Evolutionary conservation across 2,329 filamentous ascomycete species (phyloP), one percentile per base, ranked within the genome.

Genomic region (Penicillium sp.): DNA sequence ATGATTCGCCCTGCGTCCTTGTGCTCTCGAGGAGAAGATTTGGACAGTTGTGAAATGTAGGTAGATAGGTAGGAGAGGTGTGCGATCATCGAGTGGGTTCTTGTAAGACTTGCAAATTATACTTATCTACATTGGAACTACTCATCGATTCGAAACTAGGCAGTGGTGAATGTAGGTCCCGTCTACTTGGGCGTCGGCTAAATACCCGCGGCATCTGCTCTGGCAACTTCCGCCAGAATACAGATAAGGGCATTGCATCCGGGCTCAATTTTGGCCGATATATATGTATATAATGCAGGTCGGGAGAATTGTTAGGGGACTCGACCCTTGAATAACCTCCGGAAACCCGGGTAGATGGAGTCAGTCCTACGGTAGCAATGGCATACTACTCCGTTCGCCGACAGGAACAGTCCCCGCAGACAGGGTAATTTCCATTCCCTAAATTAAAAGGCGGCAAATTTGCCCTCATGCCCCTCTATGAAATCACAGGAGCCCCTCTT

Each of bases 281-380:
- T 21, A 21, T 21, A 21, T 21, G 21, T 21, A 21, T 21, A 21
- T 21, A 57, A 57, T 6, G 29, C 53, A 23, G 15, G 29, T 48
- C 29, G 53, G 44, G 53, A 35, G 13, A 30, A 57, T 38, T 31
- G 29, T 13, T 41, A 41, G 35, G 13, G 35, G 9, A 50, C 46
- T 50, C 46, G 55, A 30, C 44, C 55, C 55, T 46, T 50, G 55
- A 57, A 50, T 41, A 50, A 50, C 45, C 44, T 48, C 30, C 44
- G 54, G 45, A 23, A 31, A 17, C 30, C 30, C 35, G 8, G 44
- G 17, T 19, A 7, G 44, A 56, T 29, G n/a, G 2, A 46, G 38
- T 41, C 11, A 41, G 26, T 56, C 9, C 29, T 35, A 56, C 26
- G 17, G 41, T 56, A 56, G 53, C 52, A 45, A 41, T 45, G 38